These are phyloP conservation scores for Paramecium caudatum DNA, from an alignment of 73 alveolate species.

Conservation along the genomic window DNA sequence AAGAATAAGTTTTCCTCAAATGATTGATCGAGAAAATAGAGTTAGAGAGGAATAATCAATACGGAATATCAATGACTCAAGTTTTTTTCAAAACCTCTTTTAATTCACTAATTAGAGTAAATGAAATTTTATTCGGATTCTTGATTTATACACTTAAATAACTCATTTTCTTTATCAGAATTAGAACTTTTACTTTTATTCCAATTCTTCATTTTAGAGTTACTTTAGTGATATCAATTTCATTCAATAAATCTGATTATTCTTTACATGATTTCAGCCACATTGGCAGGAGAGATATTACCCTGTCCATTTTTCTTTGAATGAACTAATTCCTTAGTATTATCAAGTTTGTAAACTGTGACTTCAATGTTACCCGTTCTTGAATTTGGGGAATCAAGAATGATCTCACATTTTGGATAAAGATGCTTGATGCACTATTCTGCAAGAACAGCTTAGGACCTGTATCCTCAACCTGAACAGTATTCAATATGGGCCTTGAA, in stretches of 20 bases:
- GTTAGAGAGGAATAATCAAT: too few relatives aligned
- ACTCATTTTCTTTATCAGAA: conserved; percentile 28
- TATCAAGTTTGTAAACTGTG: not conserved
- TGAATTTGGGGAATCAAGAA: conserved; percentile 4
- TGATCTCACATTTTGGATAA: conserved; percentile 30
- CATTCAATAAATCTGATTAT: not conserved
- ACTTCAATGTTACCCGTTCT: conserved; percentile 45
- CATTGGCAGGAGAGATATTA: conserved; percentile 22
- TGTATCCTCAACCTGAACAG: conserved; percentile 51
- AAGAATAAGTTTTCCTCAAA: too few relatives aligned
- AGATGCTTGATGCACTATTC: conserved; percentile 26
- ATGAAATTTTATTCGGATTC: too few relatives aligned
- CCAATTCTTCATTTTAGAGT: conserved; percentile 50
- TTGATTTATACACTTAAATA: too few relatives aligned
- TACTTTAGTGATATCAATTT: not conserved
- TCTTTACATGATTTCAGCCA: conserved; percentile 43
- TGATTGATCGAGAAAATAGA: too few relatives aligned
- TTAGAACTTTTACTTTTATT: not conserved
- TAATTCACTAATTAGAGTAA: too few relatives aligned
- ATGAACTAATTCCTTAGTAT: conserved; percentile 2
- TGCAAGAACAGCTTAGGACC: conserved; percentile 28
- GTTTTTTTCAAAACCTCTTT: too few relatives aligned
- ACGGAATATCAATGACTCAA: too few relatives aligned
- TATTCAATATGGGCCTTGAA: conserved; percentile 7
- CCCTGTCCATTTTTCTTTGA: conserved; percentile 33